Percentiles rank a stretch among this genome's conserved stretches.
Conservation (phyloP, 2,329 filamentous ascomycete species). For the Niveomyces coronatus region DNA sequence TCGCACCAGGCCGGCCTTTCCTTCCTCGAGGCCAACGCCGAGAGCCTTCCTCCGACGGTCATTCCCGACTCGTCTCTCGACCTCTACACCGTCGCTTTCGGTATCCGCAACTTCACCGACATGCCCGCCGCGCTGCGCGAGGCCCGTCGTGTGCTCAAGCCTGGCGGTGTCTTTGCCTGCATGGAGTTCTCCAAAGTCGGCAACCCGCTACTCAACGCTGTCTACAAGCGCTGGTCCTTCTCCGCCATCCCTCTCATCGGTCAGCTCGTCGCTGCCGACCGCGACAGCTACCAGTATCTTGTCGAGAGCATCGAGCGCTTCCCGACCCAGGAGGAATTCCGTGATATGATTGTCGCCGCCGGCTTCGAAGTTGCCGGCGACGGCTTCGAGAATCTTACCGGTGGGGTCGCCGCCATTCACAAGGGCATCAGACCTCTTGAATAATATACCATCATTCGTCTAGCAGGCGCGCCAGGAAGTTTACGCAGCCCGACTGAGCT, state of each 20-base stretch:
- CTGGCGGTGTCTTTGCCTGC: slow-evolving; percentile 91
- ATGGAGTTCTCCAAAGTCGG: slow-evolving; percentile 87
- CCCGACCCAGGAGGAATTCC: slow-evolving; percentile 75
- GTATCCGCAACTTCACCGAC: slow-evolving; percentile 93
- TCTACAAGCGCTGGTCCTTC: slow-evolving; percentile 97
- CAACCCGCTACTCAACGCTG: slow-evolving; percentile 63
- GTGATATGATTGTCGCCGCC: slow-evolving; percentile 70
- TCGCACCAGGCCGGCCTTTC: slow-evolving; percentile 47
- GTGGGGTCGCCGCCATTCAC: slow-evolving; percentile 90
- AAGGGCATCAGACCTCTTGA: slow-evolving; percentile 78
- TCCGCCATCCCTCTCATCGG: slow-evolving; percentile 89
- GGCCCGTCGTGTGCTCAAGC: slow-evolving; percentile 80
- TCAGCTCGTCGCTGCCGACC: slow-evolving; percentile 84
- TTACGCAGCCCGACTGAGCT: too few relatives aligned
- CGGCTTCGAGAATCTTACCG: slow-evolving; percentile 83
- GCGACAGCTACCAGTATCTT: slow-evolving; percentile 95
- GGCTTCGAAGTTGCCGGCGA: slow-evolving; percentile 76
- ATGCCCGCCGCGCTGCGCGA: slow-evolving; percentile 75
- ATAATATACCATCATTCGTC: not conserved
- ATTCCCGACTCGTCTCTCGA: slow-evolving; percentile 67
- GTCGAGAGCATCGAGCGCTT: slow-evolving; percentile 97
- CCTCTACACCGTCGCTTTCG: slow-evolving; percentile 94
- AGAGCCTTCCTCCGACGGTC: slow-evolving; percentile 55
- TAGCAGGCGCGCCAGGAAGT: too few relatives aligned
- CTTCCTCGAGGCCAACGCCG: slow-evolving; percentile 88